These are phyloP conservation scores for Lagenidium sp. DNA, from an alignment of 352 stramenopile species.

Conservation along the genomic window DNA sequence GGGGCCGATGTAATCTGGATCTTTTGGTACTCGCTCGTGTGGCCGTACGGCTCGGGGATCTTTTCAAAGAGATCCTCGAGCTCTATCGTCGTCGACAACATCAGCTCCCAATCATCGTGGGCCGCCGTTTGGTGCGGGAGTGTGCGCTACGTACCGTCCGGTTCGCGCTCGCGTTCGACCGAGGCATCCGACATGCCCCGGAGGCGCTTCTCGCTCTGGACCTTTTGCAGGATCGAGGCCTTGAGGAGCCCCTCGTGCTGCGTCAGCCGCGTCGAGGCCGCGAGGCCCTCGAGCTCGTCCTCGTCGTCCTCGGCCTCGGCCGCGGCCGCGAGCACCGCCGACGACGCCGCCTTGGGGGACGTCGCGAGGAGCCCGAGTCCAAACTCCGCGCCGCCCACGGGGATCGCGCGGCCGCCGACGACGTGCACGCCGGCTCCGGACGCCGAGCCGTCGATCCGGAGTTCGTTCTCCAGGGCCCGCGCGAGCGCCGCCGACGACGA, in stretches of 20 bases:
- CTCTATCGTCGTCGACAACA: too few relatives aligned
- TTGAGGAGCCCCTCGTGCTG: slow-evolving; percentile 61
- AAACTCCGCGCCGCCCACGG: slow-evolving; percentile 1
- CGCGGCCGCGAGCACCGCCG: slow-evolving; percentile 9
- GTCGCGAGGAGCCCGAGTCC: slow-evolving; percentile 7
- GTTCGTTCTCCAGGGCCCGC: background rate
- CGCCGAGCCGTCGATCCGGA: background rate
- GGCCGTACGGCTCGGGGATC: slow-evolving; percentile 69
- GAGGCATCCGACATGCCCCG: slow-evolving; percentile 27
- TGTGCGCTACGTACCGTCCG: slow-evolving; percentile 8
- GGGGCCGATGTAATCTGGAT: slow-evolving; percentile 64
- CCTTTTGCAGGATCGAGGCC: slow-evolving; percentile 65
- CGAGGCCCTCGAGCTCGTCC: slow-evolving; percentile 12
- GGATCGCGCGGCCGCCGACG: slow-evolving; percentile 11
- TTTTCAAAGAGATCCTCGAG: slow-evolving; percentile 65
- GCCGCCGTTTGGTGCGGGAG: too few relatives aligned
- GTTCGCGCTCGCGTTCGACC: slow-evolving; percentile 16
- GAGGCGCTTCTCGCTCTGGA: slow-evolving; percentile 63
- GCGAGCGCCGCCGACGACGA: background rate
- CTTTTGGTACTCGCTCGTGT: slow-evolving; percentile 59
- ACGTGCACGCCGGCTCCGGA: slow-evolving; percentile 10
- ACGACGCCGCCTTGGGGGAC: slow-evolving; percentile 15
- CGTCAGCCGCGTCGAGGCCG: slow-evolving; percentile 13
- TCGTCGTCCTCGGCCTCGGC: slow-evolving; percentile 10
- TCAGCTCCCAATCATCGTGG: background rate